Conservation (phyloP, 73 alveolate species). For the Paramecium sonneborni region DNA sequence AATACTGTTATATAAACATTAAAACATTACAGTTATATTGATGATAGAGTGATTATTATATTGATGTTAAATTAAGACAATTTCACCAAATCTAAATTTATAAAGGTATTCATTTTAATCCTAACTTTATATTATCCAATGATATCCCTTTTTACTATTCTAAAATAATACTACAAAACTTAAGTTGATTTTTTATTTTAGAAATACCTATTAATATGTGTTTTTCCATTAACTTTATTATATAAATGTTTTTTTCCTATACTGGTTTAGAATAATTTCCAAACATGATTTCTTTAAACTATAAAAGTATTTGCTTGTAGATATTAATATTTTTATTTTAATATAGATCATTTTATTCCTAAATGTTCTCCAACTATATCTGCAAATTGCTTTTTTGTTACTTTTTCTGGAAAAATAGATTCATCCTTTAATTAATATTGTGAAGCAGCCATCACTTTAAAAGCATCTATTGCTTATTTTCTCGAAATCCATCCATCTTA, state of each 20-base stretch:
- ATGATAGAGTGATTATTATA: not conserved
- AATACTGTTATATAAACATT: not conserved
- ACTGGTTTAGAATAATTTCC: not conserved
- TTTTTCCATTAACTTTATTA: not conserved
- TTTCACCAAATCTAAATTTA: not conserved
- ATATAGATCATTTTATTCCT: constrained; percentile 26
- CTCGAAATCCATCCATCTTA: constrained; percentile 71
- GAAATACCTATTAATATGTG: not conserved
- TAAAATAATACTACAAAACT: not conserved
- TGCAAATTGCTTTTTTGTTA: not conserved
- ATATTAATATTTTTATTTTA: not conserved
- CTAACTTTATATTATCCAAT: not conserved
- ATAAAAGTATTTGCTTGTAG: not conserved
- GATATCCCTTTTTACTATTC: not conserved
- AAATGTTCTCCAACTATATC: constrained; percentile 6
- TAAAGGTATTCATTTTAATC: not conserved
- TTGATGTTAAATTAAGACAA: not conserved
- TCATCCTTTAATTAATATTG: constrained; percentile 66
- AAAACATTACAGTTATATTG: not conserved
- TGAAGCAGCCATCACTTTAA: constrained; percentile 72
- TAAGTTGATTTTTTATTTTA: not conserved
- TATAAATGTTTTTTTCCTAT: not conserved
- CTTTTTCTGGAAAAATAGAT: constrained; percentile 66
- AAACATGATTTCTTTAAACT: not conserved
- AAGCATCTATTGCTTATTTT: constrained; percentile 68